Conservation (phyloP, 2,329 filamentous ascomycete species). For the Davidsoniella eucalypti region DNA sequence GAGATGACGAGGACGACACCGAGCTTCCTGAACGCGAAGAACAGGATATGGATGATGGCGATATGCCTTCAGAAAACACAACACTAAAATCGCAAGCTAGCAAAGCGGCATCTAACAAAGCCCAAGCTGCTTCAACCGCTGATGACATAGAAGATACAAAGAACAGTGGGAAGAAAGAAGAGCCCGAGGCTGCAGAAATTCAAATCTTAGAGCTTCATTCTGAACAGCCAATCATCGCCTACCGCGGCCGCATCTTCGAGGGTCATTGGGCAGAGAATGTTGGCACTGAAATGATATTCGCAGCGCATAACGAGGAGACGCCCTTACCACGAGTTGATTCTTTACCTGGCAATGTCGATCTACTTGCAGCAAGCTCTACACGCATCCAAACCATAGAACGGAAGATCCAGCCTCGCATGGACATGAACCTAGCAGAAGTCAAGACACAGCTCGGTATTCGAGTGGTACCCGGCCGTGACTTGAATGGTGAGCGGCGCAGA, state of each 20-base stretch:
- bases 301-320: conserved; percentile 21
- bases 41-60: conserved; percentile 15
- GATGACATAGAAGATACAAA: conserved; percentile 4
- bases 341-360: conserved; percentile 44
- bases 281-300: conserved; percentile 69
- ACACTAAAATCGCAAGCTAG: background rate
- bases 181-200: conserved; percentile 28
- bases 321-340: conserved; percentile 31
- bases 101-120: background rate
- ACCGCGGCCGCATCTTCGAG: conserved; percentile 60
- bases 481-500: conserved; percentile 30
- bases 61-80: background rate
- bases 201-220: conserved; percentile 77
- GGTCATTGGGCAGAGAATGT: conserved; percentile 71
- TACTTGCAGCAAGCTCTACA: conserved; percentile 54
- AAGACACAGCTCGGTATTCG: conserved; percentile 26
- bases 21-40: conserved; percentile 22
- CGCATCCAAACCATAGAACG: conserved; percentile 54
- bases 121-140: background rate
- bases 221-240: conserved; percentile 59
- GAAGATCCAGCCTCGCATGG: conserved; percentile 33
- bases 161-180: conserved; percentile 7
- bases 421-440: conserved; percentile 19
- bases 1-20: conserved; percentile 19
- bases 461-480: conserved; percentile 29